Base-by-base conservation (phyloP, 1,284 basidiomycete genomes). In the Inonotus obliquus region DNA sequence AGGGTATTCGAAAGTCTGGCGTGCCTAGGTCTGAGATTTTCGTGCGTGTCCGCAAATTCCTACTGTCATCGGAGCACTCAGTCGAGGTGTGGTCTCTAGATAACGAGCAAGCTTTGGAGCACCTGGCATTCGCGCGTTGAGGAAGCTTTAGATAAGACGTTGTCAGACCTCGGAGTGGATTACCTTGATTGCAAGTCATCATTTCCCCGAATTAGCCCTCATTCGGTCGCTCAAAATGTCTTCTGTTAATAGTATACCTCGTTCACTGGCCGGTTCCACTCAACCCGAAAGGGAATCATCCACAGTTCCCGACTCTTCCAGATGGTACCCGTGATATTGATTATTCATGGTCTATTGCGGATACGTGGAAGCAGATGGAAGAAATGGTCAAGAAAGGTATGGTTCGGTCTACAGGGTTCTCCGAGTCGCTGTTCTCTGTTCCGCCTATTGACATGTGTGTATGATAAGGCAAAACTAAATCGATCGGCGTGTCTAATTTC, bases 311-410 rank as follows among this genome's bases (percentile, higher is more conserved):
- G 19, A 63, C 57, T 13, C 44, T 63, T n/a, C 61, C 84, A 29
- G 81, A 83, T 67, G 82, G 77, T 70, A 72, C 76, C 67, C 68
- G 79, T 63, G 81, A 85, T 71, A 87, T 86, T 84, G 74, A 85
- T 57, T 55, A 63, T 29, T 48, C 52, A 13, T 63, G 61, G 61
- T 49, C 57, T 1, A 38, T 63, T 19, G 47, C 61, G 23, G 79
- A 92, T 67, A 90, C 91, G 10, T 96, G 93, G 93, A 84, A 81
- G 65, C 76, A 80, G 64, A 89, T 92, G 84, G 89, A 91, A 73
- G 81, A 81, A 65, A 69, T 91, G 47, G 80, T 83, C 76, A 80
- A 83, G 68, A 80, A 75, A 51, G 89, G 89, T 78, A 67, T 61
- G 72, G 65, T 19, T 10, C 13, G 23, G 39, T 32, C 25, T 25